Conservation (phyloP, 352 stramenopile species). For the Phytophthora pinifolia region DNA sequence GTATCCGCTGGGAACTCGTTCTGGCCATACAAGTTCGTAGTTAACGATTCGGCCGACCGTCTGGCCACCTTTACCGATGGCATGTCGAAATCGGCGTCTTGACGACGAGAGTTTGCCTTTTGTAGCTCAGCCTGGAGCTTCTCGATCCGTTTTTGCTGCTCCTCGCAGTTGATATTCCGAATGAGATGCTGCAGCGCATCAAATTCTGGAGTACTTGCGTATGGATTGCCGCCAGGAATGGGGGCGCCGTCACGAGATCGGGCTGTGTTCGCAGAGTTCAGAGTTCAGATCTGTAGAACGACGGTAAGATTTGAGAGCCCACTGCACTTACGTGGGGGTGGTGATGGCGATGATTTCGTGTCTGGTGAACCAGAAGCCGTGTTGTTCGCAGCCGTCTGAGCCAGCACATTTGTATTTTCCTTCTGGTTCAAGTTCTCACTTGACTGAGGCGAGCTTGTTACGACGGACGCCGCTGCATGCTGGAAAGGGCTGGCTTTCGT, state of each 20-base stretch:
- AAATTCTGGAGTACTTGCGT: neutral
- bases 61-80: neutral
- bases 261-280: neutral
- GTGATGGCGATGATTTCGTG: constrained; percentile 1
- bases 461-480: constrained; percentile 24
- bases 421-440: constrained; percentile 6
- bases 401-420: neutral
- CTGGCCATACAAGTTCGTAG: neutral
- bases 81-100: constrained; percentile 8
- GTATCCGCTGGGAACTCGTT: neutral
- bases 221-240: constrained; percentile 6
- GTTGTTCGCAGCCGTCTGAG: neutral
- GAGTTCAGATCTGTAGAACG: neutral
- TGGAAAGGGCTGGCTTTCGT: constrained; percentile 27
- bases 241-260: neutral
- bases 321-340: constrained; percentile 11
- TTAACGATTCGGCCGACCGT: neutral
- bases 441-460: neutral
- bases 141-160: constrained; percentile 43
- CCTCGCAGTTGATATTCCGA: constrained; percentile 27
- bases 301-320: neutral
- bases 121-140: constrained; percentile 35
- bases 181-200: constrained; percentile 30
- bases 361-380: neutral
- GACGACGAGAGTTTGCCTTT: constrained; percentile 26